phyloP scores from a whole-genome alignment of 768 basidiomycete species.

The Cystoderma amianthinum region DNA sequence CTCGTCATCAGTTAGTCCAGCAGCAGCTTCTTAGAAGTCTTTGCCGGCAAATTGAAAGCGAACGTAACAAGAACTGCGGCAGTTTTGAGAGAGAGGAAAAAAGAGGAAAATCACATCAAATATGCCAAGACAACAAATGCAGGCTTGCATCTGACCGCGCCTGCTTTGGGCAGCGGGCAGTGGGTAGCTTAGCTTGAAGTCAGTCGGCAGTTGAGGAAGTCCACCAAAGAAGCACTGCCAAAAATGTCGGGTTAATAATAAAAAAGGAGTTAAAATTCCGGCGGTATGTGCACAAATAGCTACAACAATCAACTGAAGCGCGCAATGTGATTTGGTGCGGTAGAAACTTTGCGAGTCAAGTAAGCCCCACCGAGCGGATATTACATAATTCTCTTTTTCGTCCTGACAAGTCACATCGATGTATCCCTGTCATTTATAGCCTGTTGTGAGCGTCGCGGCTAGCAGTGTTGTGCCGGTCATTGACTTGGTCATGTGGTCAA shows the following conservation, averaged over 20 bases:
- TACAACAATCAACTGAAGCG: background rate
- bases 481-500: background rate
- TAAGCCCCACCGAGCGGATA: background rate
- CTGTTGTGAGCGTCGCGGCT: too few species aligned
- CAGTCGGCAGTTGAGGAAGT: too few species aligned
- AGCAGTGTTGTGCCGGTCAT: too few species aligned
- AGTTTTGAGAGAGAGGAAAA: slow-evolving; percentile 19
- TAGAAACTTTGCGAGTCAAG: background rate
- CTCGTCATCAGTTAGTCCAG: slow-evolving; percentile 22
- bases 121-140: slow-evolving; percentile 4
- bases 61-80: slow-evolving; percentile 39
- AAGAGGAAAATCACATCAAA: background rate
- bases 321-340: background rate
- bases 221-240: too few species aligned
- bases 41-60: slow-evolving; percentile 32
- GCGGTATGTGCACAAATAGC: background rate
- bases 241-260: background rate
- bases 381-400: background rate
- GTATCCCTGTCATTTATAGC: too few species aligned
- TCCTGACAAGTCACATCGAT: too few species aligned
- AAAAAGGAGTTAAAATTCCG: too few species aligned
- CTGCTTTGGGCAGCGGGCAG: too few species aligned
- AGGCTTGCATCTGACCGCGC: too few species aligned
- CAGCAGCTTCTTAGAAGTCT: slow-evolving; percentile 15
- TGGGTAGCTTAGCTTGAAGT: background rate